A percentile compares a stretch with the other conserved stretches of the same genome.
These are phyloP conservation scores for Alternaria brassicicola DNA, from an alignment of 2,329 filamentous ascomycete species.

Conservation along the genomic window DNA sequence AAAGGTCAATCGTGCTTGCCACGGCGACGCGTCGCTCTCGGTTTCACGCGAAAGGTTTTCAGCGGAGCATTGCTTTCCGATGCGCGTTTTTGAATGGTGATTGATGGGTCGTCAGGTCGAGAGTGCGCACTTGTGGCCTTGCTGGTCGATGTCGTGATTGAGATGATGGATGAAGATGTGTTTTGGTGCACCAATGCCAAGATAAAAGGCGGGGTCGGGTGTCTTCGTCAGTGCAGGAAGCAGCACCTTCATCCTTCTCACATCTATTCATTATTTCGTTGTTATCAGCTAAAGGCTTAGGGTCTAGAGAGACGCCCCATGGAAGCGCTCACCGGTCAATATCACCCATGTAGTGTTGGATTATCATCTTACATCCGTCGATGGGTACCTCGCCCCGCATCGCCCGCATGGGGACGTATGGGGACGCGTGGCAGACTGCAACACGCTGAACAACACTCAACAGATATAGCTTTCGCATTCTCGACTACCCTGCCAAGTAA, in stretches of 20 bases:
- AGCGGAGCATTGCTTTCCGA: neutral
- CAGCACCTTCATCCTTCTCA: neutral
- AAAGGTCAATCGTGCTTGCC: conserved; percentile 34
- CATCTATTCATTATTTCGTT: neutral
- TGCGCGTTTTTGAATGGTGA: neutral
- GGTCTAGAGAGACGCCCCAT: neutral
- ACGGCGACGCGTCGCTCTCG: conserved; percentile 19
- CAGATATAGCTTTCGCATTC: too few relatives aligned
- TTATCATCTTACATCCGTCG: neutral
- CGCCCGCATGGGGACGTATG: neutral
- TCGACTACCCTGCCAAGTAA: neutral
- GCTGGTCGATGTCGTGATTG: neutral
- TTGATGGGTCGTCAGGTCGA: neutral
- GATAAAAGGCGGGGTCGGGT: neutral
- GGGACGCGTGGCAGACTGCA: neutral
- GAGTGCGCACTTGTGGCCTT: neutral
- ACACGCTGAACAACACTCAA: too few relatives aligned
- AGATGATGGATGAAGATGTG: neutral
- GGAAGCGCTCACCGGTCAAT: neutral
- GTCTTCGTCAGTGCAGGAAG: neutral
- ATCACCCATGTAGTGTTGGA: neutral
- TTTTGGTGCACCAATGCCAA: neutral
- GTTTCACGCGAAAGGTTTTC: neutral
- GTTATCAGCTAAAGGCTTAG: neutral
- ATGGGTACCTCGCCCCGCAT: neutral